phyloP scores from a whole-genome alignment of 2,329 filamentous ascomycete genomes.

The Thyridium curvatum region DNA sequence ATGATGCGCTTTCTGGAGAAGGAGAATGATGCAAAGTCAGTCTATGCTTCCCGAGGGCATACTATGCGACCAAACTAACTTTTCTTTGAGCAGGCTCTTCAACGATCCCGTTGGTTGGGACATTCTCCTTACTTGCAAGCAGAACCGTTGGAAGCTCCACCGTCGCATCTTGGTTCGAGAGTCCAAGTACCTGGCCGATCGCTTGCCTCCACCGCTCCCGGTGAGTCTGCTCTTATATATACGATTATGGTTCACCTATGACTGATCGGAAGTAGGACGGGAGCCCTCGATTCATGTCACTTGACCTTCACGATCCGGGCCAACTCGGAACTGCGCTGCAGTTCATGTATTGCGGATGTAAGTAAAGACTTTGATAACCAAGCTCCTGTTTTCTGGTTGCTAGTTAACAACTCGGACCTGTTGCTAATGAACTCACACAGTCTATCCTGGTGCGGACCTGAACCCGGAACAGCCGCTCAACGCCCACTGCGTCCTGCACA shows the following conservation, averaged over 20 bases:
- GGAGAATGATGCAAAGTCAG: no score
- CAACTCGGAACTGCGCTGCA: slow-evolving; percentile 13
- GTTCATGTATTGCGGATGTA: slow-evolving; percentile 20
- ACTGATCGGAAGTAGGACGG: slow-evolving; percentile 1
- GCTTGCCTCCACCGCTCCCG: not conserved
- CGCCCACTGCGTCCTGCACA: slow-evolving; percentile 10
- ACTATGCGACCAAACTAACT: no score
- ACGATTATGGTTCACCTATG: not conserved
- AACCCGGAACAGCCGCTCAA: slow-evolving; percentile 8
- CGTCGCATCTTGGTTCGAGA: slow-evolving; percentile 3
- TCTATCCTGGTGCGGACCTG: slow-evolving; percentile 9
- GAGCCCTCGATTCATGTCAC: slow-evolving; percentile 3
- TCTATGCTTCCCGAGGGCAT: no score
- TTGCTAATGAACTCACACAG: slow-evolving; percentile 4
- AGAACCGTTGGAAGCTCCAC: slow-evolving; percentile 6
- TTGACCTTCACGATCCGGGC: slow-evolving; percentile 8
- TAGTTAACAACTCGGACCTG: no score
- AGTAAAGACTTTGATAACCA: not conserved
- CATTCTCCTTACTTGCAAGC: slow-evolving; percentile 5
- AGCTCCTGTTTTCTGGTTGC: no score
- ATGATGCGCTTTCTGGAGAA: no score
- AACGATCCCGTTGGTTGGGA: slow-evolving; percentile 3
- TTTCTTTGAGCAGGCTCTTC: not conserved
- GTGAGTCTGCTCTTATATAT: not conserved
- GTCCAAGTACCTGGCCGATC: slow-evolving; percentile 5